A percentile compares a stretch with the other conserved stretches of the same genome.
Evolutionary conservation across 2,329 filamentous ascomycete genomes (phyloP).

Genomic region (Sphaerulina musiva): DNA sequence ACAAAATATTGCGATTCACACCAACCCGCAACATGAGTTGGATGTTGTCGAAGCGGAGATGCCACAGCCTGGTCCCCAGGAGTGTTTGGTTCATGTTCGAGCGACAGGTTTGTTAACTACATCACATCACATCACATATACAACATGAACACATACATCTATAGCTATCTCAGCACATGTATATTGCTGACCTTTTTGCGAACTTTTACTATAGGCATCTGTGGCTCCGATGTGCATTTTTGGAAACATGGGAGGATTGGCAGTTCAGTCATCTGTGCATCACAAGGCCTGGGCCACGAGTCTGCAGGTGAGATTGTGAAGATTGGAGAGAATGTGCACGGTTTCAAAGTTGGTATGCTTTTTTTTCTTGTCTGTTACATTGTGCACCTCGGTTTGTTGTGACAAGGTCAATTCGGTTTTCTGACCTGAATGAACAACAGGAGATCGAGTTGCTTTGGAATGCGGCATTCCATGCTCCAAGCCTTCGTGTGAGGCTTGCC

Average conservation of each 20-base stretch:
- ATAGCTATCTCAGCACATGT: no score
- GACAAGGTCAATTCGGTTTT: neutral
- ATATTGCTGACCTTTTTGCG: no score
- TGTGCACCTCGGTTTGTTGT: neutral
- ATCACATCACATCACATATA: no score
- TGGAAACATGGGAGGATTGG: constrained; percentile 31
- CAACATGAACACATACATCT: no score
- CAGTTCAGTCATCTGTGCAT: constrained; percentile 19
- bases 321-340: constrained; percentile 22
- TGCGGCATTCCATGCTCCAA: constrained; percentile 30
- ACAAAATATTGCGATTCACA: constrained; percentile 30
- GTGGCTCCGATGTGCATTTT: constrained; percentile 32
- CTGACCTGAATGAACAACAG: constrained; percentile 8
- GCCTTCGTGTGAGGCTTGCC: constrained; percentile 27
- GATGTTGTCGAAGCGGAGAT: constrained; percentile 22
- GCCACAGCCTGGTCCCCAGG: constrained; percentile 25
- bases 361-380: neutral
- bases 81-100: constrained; percentile 30
- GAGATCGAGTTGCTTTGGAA: constrained; percentile 32
- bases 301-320: constrained; percentile 26
- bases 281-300: constrained; percentile 30
- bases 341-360: constrained; percentile 22
- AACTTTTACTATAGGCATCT: constrained; percentile 22
- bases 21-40: constrained; percentile 31
- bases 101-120: constrained; percentile 27